phyloP scores from a whole-genome alignment of 208 protist species.

The Wallacemonas sp. region DNA sequence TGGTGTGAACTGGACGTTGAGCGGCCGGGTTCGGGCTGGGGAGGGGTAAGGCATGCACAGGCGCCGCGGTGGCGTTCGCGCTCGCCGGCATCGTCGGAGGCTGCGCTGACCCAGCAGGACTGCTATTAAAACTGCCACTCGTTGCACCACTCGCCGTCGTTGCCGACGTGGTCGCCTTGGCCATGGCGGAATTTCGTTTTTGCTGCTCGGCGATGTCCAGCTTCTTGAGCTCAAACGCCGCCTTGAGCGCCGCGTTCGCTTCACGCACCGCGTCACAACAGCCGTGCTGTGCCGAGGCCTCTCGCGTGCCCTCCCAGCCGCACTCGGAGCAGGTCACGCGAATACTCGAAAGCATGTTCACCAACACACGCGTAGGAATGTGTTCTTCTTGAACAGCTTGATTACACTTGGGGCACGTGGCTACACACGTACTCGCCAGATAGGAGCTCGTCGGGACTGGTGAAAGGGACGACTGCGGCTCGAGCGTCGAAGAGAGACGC shows the following conservation, averaged over 20 bases:
- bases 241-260: neutral
- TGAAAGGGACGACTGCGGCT: neutral
- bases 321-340: constrained; percentile 15
- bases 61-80: too few species aligned
- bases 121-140: too few species aligned
- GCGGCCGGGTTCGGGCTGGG: too few species aligned
- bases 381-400: neutral
- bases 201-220: neutral
- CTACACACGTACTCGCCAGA: neutral
- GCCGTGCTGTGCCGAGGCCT: constrained; percentile 7
- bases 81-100: too few species aligned
- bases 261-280: constrained; percentile 7
- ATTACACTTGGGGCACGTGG: constrained; percentile 26
- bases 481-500: too few species aligned
- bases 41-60: too few species aligned
- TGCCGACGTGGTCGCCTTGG: neutral
- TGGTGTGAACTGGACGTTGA: too few species aligned
- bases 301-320: constrained; percentile 21
- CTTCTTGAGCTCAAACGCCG: neutral
- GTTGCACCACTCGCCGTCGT: neutral
- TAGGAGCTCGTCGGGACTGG: neutral
- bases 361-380: constrained; percentile 27
- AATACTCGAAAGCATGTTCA: constrained; percentile 17
- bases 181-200: neutral
- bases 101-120: too few species aligned